Conservation (phyloP, 176 grass and related monocot genomes). For the Pontederia paniculata region DNA sequence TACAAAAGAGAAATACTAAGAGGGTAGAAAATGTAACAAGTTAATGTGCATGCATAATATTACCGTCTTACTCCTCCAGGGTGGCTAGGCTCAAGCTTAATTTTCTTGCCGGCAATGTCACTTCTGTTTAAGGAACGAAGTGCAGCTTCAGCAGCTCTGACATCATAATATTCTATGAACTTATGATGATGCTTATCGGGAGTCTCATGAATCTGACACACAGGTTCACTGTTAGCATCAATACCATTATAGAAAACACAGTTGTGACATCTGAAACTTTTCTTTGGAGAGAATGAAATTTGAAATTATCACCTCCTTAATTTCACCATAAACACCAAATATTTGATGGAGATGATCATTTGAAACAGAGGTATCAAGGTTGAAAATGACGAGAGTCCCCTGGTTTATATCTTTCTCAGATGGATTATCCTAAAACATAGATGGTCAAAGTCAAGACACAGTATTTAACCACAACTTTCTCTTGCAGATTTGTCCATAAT, state of each 20-base stretch:
- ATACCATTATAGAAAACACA: not conserved
- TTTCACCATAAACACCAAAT: conserved; percentile 51
- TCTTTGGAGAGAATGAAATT: not conserved
- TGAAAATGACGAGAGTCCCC: conserved; percentile 32
- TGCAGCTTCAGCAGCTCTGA: conserved; percentile 45
- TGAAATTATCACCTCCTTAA: conserved; percentile 42
- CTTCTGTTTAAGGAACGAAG: conserved; percentile 36
- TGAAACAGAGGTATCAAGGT: conserved; percentile 40
- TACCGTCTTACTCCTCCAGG: conserved; percentile 34
- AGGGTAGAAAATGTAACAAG: not conserved
- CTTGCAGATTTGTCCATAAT: not conserved
- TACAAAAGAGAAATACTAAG: not conserved
- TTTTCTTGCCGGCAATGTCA: conserved; percentile 38
- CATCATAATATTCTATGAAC: conserved; percentile 54
- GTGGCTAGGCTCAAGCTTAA: conserved; percentile 35
- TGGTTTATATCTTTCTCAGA: conserved; percentile 26
- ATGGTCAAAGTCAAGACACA: conserved; percentile 9
- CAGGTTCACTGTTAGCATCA: conserved; percentile 1
- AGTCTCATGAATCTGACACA: conserved; percentile 34
- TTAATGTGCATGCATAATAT: conserved; percentile 14
- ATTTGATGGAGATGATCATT: conserved; percentile 43
- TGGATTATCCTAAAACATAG: conserved; percentile 33
- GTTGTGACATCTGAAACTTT: not conserved
- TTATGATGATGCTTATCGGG: conserved; percentile 34
- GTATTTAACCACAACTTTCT: not conserved